A percentile compares a stretch with the other conserved stretches of the same genome.
Evolutionary conservation across 2,329 filamentous ascomycete species (phyloP).

Genomic region (Phaeosphaeria sp.): DNA sequence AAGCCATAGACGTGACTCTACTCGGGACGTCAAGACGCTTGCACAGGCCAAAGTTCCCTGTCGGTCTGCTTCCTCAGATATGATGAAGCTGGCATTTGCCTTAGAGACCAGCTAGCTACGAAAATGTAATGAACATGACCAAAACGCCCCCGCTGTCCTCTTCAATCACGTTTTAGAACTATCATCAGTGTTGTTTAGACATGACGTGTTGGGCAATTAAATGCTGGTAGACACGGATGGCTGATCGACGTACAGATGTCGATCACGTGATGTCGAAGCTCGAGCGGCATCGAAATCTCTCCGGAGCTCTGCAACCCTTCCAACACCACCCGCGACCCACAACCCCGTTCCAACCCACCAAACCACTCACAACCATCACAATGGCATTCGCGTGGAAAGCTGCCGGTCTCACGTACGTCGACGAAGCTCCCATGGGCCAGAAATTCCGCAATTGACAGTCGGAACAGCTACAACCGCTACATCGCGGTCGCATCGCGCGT

Average conservation of each 20-base stretch:
- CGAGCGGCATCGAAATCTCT: slow-evolving; percentile 37
- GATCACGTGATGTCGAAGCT: slow-evolving; percentile 33
- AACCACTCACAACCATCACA: slow-evolving; percentile 58
- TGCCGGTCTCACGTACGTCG: slow-evolving; percentile 88
- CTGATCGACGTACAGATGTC: too few species aligned
- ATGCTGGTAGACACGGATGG: too few species aligned
- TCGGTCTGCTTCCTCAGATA: neutral
- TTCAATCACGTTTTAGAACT: too few species aligned
- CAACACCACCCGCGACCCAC: slow-evolving; percentile 30
- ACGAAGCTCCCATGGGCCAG: slow-evolving; percentile 15
- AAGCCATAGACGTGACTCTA: neutral
- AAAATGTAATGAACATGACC: slow-evolving; percentile 31
- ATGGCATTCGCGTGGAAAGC: slow-evolving; percentile 99
- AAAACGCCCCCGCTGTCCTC: neutral
- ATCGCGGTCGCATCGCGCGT: slow-evolving; percentile 92
- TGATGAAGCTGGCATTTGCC: neutral
- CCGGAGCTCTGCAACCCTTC: slow-evolving; percentile 33
- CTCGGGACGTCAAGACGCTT: neutral
- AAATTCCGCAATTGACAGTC: slow-evolving; percentile 34
- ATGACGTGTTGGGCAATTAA: too few species aligned
- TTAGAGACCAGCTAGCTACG: slow-evolving; percentile 18
- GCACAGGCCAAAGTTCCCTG: neutral
- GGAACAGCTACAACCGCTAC: slow-evolving; percentile 97
- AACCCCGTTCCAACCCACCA: slow-evolving; percentile 30
- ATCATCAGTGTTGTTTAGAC: too few species aligned